phyloP scores from a whole-genome alignment of 768 basidiomycete genomes.

The Agrocybe praecox region DNA sequence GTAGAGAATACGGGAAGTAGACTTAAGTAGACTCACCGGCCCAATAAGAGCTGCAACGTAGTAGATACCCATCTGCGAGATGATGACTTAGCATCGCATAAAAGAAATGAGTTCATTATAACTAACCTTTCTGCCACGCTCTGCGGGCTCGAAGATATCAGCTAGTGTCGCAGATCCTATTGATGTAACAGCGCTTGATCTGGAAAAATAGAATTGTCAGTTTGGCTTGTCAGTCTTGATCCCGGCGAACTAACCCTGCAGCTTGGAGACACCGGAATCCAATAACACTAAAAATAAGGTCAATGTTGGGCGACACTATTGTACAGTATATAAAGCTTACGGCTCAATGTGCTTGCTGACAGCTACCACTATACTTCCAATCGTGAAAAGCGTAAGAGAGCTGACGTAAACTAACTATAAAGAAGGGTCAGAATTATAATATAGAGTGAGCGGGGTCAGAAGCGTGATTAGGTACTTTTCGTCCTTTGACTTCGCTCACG shows the following conservation, averaged over 20 bases:
- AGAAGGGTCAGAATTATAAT: neutral
- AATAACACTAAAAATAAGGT: slow-evolving; percentile 45
- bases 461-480: slow-evolving; percentile 68
- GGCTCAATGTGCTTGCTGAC: slow-evolving; percentile 44
- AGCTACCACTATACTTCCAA: slow-evolving; percentile 59
- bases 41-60: slow-evolving; percentile 82
- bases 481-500: slow-evolving; percentile 73
- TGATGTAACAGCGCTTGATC: slow-evolving; percentile 66
- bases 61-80: slow-evolving; percentile 68
- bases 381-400: slow-evolving; percentile 52
- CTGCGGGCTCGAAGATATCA: slow-evolving; percentile 74
- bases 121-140: slow-evolving; percentile 65
- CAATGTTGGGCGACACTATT: neutral
- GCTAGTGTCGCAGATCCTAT: slow-evolving; percentile 81
- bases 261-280: slow-evolving; percentile 74
- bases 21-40: slow-evolving; percentile 43
- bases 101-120: neutral
- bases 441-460: neutral
- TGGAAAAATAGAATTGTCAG: slow-evolving; percentile 21
- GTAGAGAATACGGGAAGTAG: neutral
- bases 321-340: slow-evolving; percentile 27
- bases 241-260: slow-evolving; percentile 45
- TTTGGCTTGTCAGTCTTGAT: neutral
- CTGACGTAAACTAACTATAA: slow-evolving; percentile 53
- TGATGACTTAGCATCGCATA: neutral